Evolutionary conservation across 768 basidiomycete species (phyloP), one percentile per base, ranked within the genome.

Genomic region (Russula sp.): DNA sequence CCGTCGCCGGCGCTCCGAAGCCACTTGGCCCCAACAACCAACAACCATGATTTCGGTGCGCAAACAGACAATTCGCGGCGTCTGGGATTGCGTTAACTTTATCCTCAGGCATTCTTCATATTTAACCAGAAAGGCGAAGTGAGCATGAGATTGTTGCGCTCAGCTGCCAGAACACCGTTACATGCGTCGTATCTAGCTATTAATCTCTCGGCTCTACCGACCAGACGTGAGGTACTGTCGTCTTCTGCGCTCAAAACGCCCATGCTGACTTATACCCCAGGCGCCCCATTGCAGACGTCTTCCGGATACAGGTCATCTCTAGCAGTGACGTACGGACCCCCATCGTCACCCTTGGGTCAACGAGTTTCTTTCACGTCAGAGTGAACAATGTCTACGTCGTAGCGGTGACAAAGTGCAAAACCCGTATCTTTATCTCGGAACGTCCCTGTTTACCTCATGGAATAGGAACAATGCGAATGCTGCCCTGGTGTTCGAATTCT

Each of bases 51-150:
- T 64, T 42, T 64, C 63, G 54, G 63, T 64, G 42, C 48, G 63
- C 40, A 51, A 37, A 6, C 11, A 13, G 32, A 20, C 16, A 7
- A 48, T 9, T 8, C n/a, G 16, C 20, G 9, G 44, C 20, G n/a
- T 51, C 34, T 39, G 18, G 27, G 55, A 14, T 14, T 44, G 11
- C 34, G n/a, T 48, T 57, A 22, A 60, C 13, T 7, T n/a, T 40
- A 63, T 42, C 35, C 44, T 51, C 37, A 98, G 95, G 95, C 91
- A 53, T 98, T 98, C 84, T 98, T 98, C 76, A 93, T 98, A 62
- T 97, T 98, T 82, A 99, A 98, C 73, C 94, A 95, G 76, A 98
- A 98, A 76, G 97, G 97, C 75, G 97, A 98, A 84, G 96, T 94
- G n/a, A 48, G 44, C 35, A 22, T 35, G 16, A 7, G 6, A 9